Percentiles rank a stretch among this genome's conserved stretches.
These are phyloP conservation scores for Metrosideros polymorpha DNA, from an alignment of 441 rosid genomes.

Conservation along the genomic window DNA sequence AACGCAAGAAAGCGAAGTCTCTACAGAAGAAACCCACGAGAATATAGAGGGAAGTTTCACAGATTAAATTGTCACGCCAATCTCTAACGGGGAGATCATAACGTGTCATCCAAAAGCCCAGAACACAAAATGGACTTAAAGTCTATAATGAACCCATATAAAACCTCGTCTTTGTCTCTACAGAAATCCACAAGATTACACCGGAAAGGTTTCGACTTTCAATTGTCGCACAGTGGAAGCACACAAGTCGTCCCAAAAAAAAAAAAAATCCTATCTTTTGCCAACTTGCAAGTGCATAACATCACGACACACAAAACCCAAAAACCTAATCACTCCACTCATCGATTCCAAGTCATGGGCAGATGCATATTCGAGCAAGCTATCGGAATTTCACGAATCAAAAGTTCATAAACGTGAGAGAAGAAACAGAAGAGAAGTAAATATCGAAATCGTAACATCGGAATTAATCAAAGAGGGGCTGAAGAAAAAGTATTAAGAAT, in stretches of 20 bases:
- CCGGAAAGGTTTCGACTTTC: background rate
- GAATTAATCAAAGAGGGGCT: background rate
- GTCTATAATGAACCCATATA: background rate
- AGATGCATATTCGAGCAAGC: background rate
- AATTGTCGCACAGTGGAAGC: background rate
- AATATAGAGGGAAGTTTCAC: background rate
- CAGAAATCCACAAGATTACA: background rate
- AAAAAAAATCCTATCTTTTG: background rate
- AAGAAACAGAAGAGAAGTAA: background rate
- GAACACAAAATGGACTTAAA: background rate
- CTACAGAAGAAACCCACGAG: background rate
- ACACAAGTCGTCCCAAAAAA: background rate
- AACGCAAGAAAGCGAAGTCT: background rate
- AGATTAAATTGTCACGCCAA: background rate
- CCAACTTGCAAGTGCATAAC: background rate
- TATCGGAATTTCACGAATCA: background rate
- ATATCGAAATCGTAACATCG: background rate
- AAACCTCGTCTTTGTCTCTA: background rate
- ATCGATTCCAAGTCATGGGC: background rate
- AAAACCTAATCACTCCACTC: background rate
- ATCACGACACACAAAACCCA: background rate
- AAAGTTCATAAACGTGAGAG: background rate
- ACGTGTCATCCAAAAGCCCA: background rate
- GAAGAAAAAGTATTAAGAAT: background rate
- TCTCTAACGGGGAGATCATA: background rate